phyloP scores from a whole-genome alignment of 306 rosid genomes.

The Macrotyloma uniflorum region DNA sequence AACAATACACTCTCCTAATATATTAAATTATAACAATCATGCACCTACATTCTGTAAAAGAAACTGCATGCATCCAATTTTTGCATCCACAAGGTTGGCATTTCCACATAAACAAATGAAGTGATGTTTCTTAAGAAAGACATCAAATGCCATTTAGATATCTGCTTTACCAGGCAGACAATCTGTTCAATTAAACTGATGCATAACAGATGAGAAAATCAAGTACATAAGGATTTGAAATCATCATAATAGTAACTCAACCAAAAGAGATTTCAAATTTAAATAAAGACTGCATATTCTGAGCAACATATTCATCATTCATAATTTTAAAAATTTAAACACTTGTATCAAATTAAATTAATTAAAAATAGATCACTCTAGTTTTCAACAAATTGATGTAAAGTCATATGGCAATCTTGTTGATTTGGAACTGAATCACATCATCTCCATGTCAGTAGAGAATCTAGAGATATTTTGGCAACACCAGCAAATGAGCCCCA shows the following conservation, averaged over 20 bases:
- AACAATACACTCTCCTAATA: slow-evolving; percentile 6
- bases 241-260: slow-evolving; percentile 1
- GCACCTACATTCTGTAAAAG: slow-evolving; percentile 5
- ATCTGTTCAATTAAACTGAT: slow-evolving; percentile 2
- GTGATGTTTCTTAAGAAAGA: not conserved
- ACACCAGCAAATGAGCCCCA: not conserved
- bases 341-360: not conserved
- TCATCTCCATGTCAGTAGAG: slow-evolving; percentile 13
- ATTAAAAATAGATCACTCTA: not conserved
- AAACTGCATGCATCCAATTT: slow-evolving; percentile 20
- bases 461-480: not conserved
- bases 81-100: slow-evolving; percentile 6
- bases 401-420: not conserved
- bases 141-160: slow-evolving; percentile 11
- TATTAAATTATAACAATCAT: slow-evolving; percentile 13
- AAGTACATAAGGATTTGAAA: slow-evolving; percentile 15
- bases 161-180: slow-evolving; percentile 2
- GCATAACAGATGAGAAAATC: not conserved
- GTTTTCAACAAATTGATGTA: slow-evolving; percentile 4
- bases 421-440: not conserved
- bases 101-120: slow-evolving; percentile 1
- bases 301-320: slow-evolving; percentile 12
- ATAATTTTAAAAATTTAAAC: slow-evolving; percentile 19
- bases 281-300: not conserved
- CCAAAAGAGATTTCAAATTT: slow-evolving; percentile 23